A percentile compares a stretch with the other conserved stretches of the same genome.
These are phyloP conservation scores for Grigorovia transvaalensis DNA, from an alignment of 805 yeast species.

Conservation along the genomic window DNA sequence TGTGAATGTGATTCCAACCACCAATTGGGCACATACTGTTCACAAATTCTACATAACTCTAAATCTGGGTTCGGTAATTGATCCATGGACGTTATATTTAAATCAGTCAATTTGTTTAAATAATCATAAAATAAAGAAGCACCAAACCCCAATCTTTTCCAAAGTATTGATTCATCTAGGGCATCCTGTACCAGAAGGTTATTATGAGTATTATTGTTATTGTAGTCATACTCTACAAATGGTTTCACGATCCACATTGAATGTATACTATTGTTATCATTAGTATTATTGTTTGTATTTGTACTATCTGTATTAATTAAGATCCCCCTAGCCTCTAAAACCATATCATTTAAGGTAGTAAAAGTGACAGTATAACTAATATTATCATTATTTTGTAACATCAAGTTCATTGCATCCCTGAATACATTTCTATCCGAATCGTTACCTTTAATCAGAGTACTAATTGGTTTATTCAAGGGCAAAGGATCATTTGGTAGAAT, in stretches of 20 bases:
- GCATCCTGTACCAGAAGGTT: conserved; percentile 35
- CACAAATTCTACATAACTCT: conserved; percentile 87
- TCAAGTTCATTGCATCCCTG: conserved; percentile 47
- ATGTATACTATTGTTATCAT: conserved; percentile 53
- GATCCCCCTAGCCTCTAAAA: conserved; percentile 90
- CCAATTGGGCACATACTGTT: conserved; percentile 86
- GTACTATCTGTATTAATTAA: conserved; percentile 39
- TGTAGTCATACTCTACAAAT: conserved; percentile 33
- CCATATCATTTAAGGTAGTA: conserved; percentile 41
- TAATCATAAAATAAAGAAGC: conserved; percentile 73
- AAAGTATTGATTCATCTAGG: conserved; percentile 34
- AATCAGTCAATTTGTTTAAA: conserved; percentile 41
- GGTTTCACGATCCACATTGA: conserved; percentile 92
- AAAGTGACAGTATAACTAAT: conserved; percentile 66
- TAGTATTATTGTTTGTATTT: conserved; percentile 30
- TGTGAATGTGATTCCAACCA: conserved; percentile 90
- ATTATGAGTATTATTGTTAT: conserved; percentile 4
- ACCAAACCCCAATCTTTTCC: conserved; percentile 81
- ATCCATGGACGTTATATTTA: conserved; percentile 51
- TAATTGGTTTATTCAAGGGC: conserved; percentile 34
- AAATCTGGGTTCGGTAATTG: conserved; percentile 70
- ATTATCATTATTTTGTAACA: conserved; percentile 63
- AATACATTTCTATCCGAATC: conserved; percentile 59
- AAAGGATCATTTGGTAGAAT: conserved; percentile 7
- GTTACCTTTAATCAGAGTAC: conserved; percentile 54